Conservation (phyloP, 305 asterid genomes). For the Salvia sclarea region DNA sequence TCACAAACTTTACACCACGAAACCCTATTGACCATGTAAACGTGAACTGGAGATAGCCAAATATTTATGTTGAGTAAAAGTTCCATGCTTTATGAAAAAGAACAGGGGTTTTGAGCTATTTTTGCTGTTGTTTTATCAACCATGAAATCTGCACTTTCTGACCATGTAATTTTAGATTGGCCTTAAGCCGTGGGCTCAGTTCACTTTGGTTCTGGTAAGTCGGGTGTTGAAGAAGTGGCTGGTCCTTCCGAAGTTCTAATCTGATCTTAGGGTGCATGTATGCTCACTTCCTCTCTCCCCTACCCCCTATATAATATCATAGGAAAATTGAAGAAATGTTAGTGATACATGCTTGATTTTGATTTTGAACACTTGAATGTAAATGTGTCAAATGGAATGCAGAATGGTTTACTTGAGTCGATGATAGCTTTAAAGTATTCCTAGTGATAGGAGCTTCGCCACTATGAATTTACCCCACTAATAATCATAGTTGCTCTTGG, state of each 20-base stretch:
- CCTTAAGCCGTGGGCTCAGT: not conserved
- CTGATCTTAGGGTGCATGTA: not conserved
- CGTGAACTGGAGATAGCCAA: not conserved
- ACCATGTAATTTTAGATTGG: not conserved
- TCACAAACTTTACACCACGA: not conserved
- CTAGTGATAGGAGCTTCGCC: not conserved
- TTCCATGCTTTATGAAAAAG: not conserved
- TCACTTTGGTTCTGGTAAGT: not conserved
- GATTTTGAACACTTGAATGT: not conserved
- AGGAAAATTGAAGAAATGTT: not conserved
- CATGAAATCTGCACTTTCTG: not conserved
- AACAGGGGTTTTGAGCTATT: not conserved
- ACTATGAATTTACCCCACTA: not conserved
- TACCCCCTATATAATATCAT: not conserved
- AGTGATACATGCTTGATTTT: not conserved
- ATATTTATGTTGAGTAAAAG: not conserved
- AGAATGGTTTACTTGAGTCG: not conserved
- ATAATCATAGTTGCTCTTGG: not conserved
- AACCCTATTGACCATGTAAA: not conserved
- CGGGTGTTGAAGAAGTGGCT: not conserved
- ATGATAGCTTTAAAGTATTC: not conserved
- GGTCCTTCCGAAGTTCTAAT: not conserved
- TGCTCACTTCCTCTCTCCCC: not conserved
- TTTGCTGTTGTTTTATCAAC: not conserved
- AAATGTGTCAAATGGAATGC: not conserved